Percentiles rank a stretch among this genome's conserved stretches.
phyloP scores from a whole-genome alignment of 2,329 filamentous ascomycete species.

The Calonectria crousiana region DNA sequence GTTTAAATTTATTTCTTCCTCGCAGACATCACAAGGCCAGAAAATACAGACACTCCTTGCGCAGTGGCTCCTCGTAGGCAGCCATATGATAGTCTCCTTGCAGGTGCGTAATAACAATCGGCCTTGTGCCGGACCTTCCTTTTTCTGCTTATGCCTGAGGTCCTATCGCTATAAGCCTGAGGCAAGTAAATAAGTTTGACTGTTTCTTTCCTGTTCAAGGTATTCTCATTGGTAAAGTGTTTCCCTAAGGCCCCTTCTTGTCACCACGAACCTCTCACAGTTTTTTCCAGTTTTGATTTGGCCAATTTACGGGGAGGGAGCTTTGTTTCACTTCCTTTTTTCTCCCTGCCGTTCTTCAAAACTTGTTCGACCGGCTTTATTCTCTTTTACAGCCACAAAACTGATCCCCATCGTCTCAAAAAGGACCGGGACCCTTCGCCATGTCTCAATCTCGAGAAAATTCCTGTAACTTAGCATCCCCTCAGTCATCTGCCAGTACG shows the following conservation, averaged over 20 bases:
- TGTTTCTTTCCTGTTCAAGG: neutral
- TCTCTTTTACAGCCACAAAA: neutral
- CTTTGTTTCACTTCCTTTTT: neutral
- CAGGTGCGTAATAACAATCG: constrained; percentile 7
- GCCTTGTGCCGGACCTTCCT: neutral
- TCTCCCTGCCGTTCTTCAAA: neutral
- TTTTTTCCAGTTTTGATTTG: neutral
- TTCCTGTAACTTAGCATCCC: constrained; percentile 60
- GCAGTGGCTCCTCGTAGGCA: neutral
- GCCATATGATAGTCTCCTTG: neutral
- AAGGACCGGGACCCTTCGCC: constrained; percentile 19
- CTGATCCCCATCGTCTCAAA: neutral
- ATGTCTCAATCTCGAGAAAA: constrained; percentile 59
- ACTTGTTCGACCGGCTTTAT: neutral
- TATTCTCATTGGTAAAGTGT: neutral
- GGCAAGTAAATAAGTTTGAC: neutral
- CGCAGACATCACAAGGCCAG: neutral
- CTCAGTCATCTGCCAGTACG: constrained; percentile 63
- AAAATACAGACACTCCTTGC: neutral
- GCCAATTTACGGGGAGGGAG: neutral
- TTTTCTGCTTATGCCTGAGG: constrained; percentile 6
- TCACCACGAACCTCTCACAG: neutral
- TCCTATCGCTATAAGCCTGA: constrained; percentile 2
- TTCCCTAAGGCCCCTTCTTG: neutral
- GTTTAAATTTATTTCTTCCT: neutral